Evolutionary conservation across 257 asterid genomes (phyloP).

Genomic region (Verbena officinalis): DNA sequence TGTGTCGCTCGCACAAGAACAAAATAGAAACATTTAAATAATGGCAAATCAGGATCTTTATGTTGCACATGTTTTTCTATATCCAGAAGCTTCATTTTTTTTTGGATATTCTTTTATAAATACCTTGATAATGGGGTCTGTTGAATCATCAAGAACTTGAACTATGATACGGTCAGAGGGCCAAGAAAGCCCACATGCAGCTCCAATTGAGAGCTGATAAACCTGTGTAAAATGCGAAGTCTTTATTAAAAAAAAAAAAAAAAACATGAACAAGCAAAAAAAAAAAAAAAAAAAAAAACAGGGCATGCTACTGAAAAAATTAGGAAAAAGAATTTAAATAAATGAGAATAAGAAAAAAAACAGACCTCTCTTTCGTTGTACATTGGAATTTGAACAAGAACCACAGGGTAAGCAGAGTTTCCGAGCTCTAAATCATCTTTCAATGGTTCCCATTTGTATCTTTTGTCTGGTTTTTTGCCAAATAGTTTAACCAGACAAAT

Average conservation of each 20-base stretch:
- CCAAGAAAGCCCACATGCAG: conserved; percentile 98
- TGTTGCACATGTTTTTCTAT: conserved; percentile 4
- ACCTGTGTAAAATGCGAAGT: conserved; percentile 42
- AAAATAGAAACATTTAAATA: not conserved
- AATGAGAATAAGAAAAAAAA: not conserved
- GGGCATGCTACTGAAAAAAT: not conserved
- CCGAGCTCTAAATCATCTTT: conserved; percentile 89
- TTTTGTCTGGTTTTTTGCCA: conserved; percentile 70
- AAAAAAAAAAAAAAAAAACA: not conserved
- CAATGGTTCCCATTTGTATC: conserved; percentile 84
- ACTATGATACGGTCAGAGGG: conserved; percentile 83
- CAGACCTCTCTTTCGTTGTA: conserved; percentile 89
- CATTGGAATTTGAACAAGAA: conserved; percentile 98
- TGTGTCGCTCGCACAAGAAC: conserved; percentile 26
- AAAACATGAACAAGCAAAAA: not conserved
- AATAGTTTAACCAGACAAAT: conserved; percentile 58
- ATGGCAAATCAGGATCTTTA: not conserved
- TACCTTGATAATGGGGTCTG: conserved; percentile 76
- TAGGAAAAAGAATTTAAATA: conserved; percentile 1
- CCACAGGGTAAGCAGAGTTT: conserved; percentile 70
- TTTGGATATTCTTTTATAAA: not conserved
- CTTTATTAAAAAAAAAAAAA: not conserved
- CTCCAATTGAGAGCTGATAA: conserved; percentile 90
- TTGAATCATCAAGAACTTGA: conserved; percentile 94
- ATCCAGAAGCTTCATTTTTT: not conserved